Conservation (phyloP, 768 basidiomycete species). For the Hemileccinum impolitum region DNA sequence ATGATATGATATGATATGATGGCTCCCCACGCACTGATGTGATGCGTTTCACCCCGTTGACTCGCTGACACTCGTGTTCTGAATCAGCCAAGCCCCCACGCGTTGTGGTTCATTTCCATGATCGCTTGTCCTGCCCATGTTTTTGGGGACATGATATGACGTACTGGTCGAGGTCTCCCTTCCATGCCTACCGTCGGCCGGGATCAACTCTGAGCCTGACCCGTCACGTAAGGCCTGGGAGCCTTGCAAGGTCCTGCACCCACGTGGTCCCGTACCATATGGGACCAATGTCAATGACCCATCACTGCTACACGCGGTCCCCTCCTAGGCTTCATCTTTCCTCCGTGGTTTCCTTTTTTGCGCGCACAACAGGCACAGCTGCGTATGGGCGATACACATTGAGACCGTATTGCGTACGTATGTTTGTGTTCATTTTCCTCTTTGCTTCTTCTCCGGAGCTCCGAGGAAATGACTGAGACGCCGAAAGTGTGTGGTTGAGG, state of each 20-base stretch:
- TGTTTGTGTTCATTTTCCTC: neutral
- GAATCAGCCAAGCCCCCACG: too few species aligned
- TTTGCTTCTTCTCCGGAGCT: constrained; percentile 14
- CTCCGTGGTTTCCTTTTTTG: neutral
- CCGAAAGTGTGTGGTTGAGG: neutral
- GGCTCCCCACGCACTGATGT: too few species aligned
- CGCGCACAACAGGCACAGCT: neutral
- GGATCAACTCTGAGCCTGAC: constrained; percentile 1
- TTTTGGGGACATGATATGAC: too few species aligned
- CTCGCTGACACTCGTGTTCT: too few species aligned
- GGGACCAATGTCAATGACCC: neutral
- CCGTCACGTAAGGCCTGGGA: constrained; percentile 3
- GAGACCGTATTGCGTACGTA: constrained; percentile 5
- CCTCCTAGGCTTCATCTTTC: neutral
- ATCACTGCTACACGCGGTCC: constrained; percentile 12
- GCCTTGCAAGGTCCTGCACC: neutral
- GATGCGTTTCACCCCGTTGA: too few species aligned
- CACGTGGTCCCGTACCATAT: constrained; percentile 14
- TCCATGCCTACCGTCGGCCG: neutral
- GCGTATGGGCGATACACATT: too few species aligned
- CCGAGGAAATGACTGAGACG: constrained; percentile 18
- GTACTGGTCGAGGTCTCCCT: too few species aligned
- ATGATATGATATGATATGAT: too few species aligned
- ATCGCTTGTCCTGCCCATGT: too few species aligned
- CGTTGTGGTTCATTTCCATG: too few species aligned